phyloP scores from a whole-genome alignment of 129 eudicot genomes.

The Arctium minus region DNA sequence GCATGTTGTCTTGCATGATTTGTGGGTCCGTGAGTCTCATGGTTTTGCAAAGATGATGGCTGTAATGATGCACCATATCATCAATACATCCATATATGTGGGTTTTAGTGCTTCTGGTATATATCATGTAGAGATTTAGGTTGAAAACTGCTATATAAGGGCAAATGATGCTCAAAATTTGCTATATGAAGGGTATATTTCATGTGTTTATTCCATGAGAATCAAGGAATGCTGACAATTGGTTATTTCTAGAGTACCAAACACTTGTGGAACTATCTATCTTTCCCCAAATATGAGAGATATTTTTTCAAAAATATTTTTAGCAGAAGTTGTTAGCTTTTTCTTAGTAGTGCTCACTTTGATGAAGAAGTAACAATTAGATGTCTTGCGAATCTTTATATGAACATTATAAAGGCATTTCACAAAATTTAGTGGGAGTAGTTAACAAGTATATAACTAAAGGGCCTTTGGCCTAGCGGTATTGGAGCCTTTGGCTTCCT shows the following conservation, averaged over 20 bases:
- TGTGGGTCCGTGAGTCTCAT: not conserved
- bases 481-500: too few relatives aligned
- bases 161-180: not conserved
- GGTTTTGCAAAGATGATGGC: not conserved
- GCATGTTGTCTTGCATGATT: not conserved
- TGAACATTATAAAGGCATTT: not conserved
- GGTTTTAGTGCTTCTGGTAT: not conserved
- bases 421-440: not conserved
- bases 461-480: too few relatives aligned
- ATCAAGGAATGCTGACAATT: not conserved
- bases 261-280: not conserved
- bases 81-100: not conserved
- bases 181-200: not conserved
- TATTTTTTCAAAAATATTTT: too few relatives aligned
- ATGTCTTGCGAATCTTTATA: not conserved
- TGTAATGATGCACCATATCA: not conserved
- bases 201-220: not conserved
- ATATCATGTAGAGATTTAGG: not conserved
- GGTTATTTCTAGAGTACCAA: not conserved
- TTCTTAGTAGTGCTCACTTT: not conserved
- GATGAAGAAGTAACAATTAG: not conserved
- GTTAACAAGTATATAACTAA: not conserved
- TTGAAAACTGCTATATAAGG: not conserved
- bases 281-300: not conserved
- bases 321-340: not conserved